These are phyloP conservation scores for Saccharomyces hybrid DNA, from an alignment of 1,139 yeast species.

Conservation along the genomic window DNA sequence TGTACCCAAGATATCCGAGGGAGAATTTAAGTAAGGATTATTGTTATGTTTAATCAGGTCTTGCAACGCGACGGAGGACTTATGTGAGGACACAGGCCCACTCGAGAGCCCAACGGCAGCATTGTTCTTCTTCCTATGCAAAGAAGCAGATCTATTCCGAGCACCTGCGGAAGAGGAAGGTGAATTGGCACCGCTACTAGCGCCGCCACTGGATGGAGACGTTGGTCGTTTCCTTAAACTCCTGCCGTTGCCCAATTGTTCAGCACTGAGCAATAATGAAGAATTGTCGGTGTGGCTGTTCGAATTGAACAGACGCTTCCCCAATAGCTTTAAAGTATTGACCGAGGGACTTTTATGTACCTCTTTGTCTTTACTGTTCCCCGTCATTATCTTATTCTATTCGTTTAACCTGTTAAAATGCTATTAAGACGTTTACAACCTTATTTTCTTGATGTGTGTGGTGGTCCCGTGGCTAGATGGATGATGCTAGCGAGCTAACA, in stretches of 20 bases:
- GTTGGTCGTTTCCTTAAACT: constrained; percentile 1
- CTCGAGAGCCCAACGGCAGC: background rate
- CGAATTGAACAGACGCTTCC: constrained; percentile 14
- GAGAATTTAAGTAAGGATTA: constrained; percentile 3
- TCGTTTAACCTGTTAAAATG: background rate
- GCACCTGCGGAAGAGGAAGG: constrained; percentile 1
- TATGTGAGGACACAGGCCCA: constrained; percentile 4
- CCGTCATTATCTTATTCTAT: background rate
- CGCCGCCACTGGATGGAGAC: background rate
- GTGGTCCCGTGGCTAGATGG: background rate
- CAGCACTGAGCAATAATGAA: background rate
- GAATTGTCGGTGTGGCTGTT: background rate
- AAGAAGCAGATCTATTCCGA: background rate
- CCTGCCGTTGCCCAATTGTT: background rate
- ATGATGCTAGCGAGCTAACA: background rate
- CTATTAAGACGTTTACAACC: background rate
- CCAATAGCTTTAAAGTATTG: constrained; percentile 17
- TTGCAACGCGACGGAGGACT: constrained; percentile 5
- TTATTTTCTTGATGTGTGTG: background rate
- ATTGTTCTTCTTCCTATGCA: background rate
- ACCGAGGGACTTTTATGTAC: constrained; percentile 13
- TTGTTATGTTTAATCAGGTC: constrained; percentile 5
- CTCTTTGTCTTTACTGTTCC: constrained; percentile 1
- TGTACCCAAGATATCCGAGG: constrained; percentile 11
- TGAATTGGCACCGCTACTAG: constrained; percentile 1